Base-by-base conservation (phyloP, 129 eudicot species). In the Flaveria trinervia region DNA sequence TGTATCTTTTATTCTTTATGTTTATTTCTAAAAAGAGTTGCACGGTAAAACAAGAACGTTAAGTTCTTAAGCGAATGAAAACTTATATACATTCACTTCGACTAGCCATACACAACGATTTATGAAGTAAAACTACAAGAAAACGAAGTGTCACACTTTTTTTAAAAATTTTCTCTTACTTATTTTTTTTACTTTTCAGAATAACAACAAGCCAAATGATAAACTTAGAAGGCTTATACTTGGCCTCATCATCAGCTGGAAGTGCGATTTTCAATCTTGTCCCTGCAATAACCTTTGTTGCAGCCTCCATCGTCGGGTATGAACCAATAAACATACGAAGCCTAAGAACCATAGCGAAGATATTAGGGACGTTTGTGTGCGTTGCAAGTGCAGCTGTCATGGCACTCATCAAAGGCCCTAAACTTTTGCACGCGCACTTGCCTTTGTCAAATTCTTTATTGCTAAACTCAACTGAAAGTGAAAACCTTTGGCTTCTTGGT, bases 251-350 rank as follows among this genome's bases (percentile, higher is more conserved):
- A 17, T 87, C 96, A 28, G 86, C 83, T 10, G 98, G 88, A 79
- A 85, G 92, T 82, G 97, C 93, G 50, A 81, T 89, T 86, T 79
- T 77, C 59, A 94, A 94, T 74, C 85, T 94, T n/a, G 86, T 89
- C 73, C 98, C 98, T 13, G 97, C 93, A 64, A 73, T 94, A 74
- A 94, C 98, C 62, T 91, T 94, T 83, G 57, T 89, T 10, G 82
- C 77, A 52, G 93, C 97, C 36, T 80, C 89, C 52, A 8, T 79
- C 46, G 54, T 86, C 56, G 98, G 97, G 97, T 94, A 86, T 8
- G 98, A 93, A 85, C 89, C 87, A 57, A 75, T 93, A 49, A 68
- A 87, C 22, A 51, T 92, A 4, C 68, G 84, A 78, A 93, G 87
- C 75, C 23, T 82, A 68, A 87, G 96, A 83, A 93, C 91, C 18